These are phyloP conservation scores for Helianthus tuberosus DNA, from an alignment of 129 eudicot species.

Conservation along the genomic window DNA sequence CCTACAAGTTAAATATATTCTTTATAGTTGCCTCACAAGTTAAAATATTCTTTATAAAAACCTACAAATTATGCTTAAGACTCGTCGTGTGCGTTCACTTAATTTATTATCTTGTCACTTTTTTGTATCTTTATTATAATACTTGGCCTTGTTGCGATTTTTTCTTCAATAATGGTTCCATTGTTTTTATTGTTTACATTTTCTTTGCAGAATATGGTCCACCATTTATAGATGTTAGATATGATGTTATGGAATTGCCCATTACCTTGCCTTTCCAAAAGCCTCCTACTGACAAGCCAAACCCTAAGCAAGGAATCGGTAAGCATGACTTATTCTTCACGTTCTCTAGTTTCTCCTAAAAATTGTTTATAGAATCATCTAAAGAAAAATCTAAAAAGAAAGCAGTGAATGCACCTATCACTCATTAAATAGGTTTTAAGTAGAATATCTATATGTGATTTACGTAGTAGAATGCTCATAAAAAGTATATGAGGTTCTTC, in stretches of 20 bases:
- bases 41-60: background rate
- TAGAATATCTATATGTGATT: background rate
- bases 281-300: slow-evolving; percentile 91
- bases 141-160: slow-evolving; percentile 11
- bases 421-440: background rate
- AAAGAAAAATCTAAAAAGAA: background rate
- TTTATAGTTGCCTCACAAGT: background rate
- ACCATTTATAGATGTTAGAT: slow-evolving; percentile 68
- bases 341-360: slow-evolving; percentile 3
- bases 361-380: background rate
- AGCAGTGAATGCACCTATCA: background rate
- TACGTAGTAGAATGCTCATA: background rate
- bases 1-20: background rate
- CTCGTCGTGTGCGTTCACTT: background rate
- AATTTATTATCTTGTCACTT: background rate
- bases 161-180: background rate
- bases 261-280: slow-evolving; percentile 88
- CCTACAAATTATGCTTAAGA: background rate
- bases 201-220: slow-evolving; percentile 59
- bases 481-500: background rate
- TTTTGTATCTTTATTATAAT: background rate
- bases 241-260: slow-evolving; percentile 79
- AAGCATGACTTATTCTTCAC: slow-evolving; percentile 24
- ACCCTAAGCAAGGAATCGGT: slow-evolving; percentile 99
- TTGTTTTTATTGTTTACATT: slow-evolving; percentile 8